A percentile compares a stretch with the other conserved stretches of the same genome.
phyloP scores from a whole-genome alignment of 495 filamentous ascomycete species.

The Penicillium simplicissimum region DNA sequence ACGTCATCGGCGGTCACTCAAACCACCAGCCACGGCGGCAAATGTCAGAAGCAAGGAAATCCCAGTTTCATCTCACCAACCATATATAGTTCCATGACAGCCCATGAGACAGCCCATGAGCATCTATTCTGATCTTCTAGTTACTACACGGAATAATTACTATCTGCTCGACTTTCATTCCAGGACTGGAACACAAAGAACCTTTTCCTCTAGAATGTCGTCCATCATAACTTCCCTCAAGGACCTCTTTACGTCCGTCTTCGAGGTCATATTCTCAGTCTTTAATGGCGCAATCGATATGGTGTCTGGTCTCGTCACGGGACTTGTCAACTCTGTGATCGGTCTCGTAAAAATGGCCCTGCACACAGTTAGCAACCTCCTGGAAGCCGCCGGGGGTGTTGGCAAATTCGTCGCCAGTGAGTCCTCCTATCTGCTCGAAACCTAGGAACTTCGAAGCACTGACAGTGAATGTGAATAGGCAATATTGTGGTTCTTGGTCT shows the following conservation, averaged over 20 bases:
- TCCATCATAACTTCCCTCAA: slow-evolving; percentile 24
- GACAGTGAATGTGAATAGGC: slow-evolving; percentile 9
- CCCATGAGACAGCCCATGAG: not conserved
- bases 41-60: slow-evolving; percentile 3
- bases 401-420: slow-evolving; percentile 20
- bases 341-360: slow-evolving; percentile 6
- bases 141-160: not conserved
- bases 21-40: not conserved
- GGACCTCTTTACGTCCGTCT: slow-evolving; percentile 18
- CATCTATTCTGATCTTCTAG: not conserved
- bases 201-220: slow-evolving; percentile 8
- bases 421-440: not conserved
- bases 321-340: slow-evolving; percentile 11
- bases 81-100: not conserved
- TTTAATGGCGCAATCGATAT: slow-evolving; percentile 9
- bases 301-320: slow-evolving; percentile 1
- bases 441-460: not conserved
- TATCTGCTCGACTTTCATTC: not conserved
- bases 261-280: slow-evolving; percentile 23
- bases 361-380: not conserved
- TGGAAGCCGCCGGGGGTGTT: slow-evolving; percentile 19
- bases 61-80: not conserved
- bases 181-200: not conserved
- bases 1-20: slow-evolving; percentile 2
- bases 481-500: slow-evolving; percentile 21